A percentile compares a stretch with the other conserved stretches of the same genome.
These are phyloP conservation scores for Holtermannia corniformis DNA, from an alignment of 768 basidiomycete genomes.

Conservation along the genomic window DNA sequence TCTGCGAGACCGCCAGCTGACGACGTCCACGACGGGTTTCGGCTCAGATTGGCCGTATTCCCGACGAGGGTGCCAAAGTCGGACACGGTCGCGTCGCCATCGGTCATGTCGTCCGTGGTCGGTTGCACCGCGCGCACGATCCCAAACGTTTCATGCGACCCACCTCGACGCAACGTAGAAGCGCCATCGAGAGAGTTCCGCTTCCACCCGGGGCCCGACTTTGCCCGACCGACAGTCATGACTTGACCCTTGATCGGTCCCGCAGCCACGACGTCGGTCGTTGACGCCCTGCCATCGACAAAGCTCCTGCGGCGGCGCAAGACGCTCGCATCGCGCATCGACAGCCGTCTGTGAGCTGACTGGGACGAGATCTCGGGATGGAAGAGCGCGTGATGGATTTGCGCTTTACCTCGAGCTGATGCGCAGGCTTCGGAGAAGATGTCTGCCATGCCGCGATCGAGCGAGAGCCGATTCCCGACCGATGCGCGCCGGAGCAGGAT, in stretches of 20 bases:
- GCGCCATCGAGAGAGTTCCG: background rate
- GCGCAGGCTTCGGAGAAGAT: conserved; percentile 67
- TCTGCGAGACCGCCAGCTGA: conserved; percentile 1
- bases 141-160: background rate
- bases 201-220: conserved; percentile 3
- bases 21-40: background rate
- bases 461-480: conserved; percentile 22
- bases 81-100: conserved; percentile 24
- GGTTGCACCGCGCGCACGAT: background rate
- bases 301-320: conserved; percentile 29
- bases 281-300: conserved; percentile 19
- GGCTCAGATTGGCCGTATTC: conserved; percentile 4
- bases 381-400: conserved; percentile 26
- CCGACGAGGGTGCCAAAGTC: conserved; percentile 25
- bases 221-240: conserved; percentile 17
- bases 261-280: conserved; percentile 22
- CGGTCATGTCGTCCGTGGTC: conserved; percentile 4
- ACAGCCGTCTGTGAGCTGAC: conserved; percentile 16
- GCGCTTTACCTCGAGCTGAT: conserved; percentile 51
- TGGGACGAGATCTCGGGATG: conserved; percentile 10
- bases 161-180: background rate
- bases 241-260: conserved; percentile 26
- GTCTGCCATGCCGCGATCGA: conserved; percentile 66
- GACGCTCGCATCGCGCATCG: conserved; percentile 23
- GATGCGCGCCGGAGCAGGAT: conserved; percentile 30